Conservation (phyloP, 2,329 filamentous ascomycete species). For the Ceratocystis smalleyi region DNA sequence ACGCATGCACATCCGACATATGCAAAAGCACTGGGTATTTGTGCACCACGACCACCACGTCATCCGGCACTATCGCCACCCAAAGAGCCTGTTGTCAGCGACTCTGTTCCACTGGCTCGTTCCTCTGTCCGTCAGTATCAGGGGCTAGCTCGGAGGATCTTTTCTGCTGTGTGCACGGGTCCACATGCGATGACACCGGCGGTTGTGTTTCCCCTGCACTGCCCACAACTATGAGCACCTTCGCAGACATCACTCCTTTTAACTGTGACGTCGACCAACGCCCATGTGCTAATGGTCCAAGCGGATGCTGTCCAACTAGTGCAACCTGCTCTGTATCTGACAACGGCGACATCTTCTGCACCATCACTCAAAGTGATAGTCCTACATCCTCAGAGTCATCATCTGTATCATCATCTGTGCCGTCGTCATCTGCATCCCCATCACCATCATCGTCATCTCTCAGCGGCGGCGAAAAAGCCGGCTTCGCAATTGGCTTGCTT, state of each 20-base stretch:
- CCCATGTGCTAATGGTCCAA: constrained; percentile 28
- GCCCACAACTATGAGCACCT: constrained; percentile 17
- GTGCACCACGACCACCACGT: constrained; percentile 20
- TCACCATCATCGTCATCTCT: constrained; percentile 23
- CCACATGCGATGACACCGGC: constrained; percentile 27
- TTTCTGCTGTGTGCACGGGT: constrained; percentile 35
- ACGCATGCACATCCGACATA: constrained; percentile 26
- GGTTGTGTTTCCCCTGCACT: constrained; percentile 25
- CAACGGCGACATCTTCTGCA: constrained; percentile 28
- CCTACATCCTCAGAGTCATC: constrained; percentile 20
- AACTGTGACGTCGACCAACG: constrained; percentile 33
- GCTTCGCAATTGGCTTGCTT: constrained; percentile 40
- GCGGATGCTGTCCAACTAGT: constrained; percentile 35
- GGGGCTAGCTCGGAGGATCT: constrained; percentile 24
- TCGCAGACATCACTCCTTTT: constrained; percentile 24
- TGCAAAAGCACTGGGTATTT: constrained; percentile 25
- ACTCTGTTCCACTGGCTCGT: constrained; percentile 28
- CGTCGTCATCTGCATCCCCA: constrained; percentile 12
- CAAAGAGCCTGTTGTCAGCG: constrained; percentile 28
- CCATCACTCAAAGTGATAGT: constrained; percentile 24
- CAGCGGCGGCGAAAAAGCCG: constrained; percentile 35
- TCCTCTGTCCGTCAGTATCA: constrained; percentile 29
- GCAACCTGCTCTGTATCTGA: constrained; percentile 29
- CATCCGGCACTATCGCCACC: constrained; percentile 17
- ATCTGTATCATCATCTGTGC: neutral